These are phyloP conservation scores for Thamnidium elegans DNA, from an alignment of 192 early-diverging fungal species.

Conservation along the genomic window DNA sequence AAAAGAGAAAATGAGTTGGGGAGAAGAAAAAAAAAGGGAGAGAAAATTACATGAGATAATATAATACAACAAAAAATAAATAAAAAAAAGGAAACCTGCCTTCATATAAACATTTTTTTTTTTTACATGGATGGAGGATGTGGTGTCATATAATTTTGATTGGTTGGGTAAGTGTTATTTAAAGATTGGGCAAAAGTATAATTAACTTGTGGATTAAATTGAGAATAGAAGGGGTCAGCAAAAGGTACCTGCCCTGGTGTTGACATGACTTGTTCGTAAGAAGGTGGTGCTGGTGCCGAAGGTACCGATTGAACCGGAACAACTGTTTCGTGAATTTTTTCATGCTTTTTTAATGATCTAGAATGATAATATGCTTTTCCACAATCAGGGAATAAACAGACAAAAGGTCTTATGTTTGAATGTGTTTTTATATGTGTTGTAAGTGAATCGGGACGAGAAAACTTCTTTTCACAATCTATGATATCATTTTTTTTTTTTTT, in stretches of 20 bases:
- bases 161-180: too few species aligned
- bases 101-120: too few species aligned
- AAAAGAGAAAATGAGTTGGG: too few species aligned
- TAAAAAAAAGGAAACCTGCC: too few species aligned
- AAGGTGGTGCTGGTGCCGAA: neutral
- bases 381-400: slow-evolving; percentile 48
- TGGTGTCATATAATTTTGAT: too few species aligned
- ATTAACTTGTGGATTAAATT: neutral
- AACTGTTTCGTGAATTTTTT: slow-evolving; percentile 44
- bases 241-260: neutral
- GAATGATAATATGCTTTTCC: slow-evolving; percentile 62
- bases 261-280: neutral
- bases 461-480: slow-evolving; percentile 65
- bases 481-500: neutral
- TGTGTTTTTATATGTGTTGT: slow-evolving; percentile 65
- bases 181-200: neutral
- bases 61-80: too few species aligned
- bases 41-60: too few species aligned
- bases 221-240: slow-evolving; percentile 5
- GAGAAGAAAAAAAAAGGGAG: too few species aligned
- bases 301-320: too few species aligned
- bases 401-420: slow-evolving; percentile 53
- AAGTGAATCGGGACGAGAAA: slow-evolving; percentile 74
- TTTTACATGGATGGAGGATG: too few species aligned
- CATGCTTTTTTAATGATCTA: slow-evolving; percentile 61